Percentiles rank a stretch among this genome's conserved stretches.
Conservation (phyloP, 768 basidiomycete genomes). For the Suillus subalutaceus region DNA sequence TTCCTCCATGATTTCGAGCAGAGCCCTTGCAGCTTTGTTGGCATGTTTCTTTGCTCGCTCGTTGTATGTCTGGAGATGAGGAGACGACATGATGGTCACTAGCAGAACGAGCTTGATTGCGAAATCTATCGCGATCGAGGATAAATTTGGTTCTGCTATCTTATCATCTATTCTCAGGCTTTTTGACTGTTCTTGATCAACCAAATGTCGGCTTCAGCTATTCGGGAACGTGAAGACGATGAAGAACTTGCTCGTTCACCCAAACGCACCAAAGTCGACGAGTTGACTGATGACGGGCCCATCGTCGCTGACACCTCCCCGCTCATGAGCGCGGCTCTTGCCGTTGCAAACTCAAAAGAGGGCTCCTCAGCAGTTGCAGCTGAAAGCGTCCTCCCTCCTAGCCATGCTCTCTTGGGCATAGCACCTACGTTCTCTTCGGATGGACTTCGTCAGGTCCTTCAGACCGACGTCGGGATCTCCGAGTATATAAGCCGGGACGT, state of each 20-base stretch:
- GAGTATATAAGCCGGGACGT: conserved; percentile 77
- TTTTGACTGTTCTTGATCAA: conserved; percentile 8
- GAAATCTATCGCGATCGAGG: not conserved
- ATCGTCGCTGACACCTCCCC: conserved; percentile 16
- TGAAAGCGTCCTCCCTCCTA: conserved; percentile 65
- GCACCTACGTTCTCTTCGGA: conserved; percentile 51
- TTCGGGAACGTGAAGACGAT: conserved; percentile 58
- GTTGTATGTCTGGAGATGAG: conserved; percentile 58
- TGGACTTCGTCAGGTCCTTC: conserved; percentile 61
- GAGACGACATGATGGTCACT: conserved; percentile 32
- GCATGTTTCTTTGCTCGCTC: conserved; percentile 56
- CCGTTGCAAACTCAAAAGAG: conserved; percentile 12
- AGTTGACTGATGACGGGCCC: conserved; percentile 16
- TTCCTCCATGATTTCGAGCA: conserved; percentile 81
- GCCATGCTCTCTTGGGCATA: conserved; percentile 68
- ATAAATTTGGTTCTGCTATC: conserved; percentile 10
- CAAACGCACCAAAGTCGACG: conserved; percentile 42
- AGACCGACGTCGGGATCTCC: conserved; percentile 88
- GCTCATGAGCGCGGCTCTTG: not conserved
- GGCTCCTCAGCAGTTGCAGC: conserved; percentile 15
- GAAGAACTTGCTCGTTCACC: conserved; percentile 37
- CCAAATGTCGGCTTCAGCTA: conserved; percentile 34
- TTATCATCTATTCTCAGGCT: conserved; percentile 13
- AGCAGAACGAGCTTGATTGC: conserved; percentile 1
- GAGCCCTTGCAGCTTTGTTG: conserved; percentile 78